Percentiles rank a stretch among this genome's conserved stretches.
phyloP scores from a whole-genome alignment of 1,284 basidiomycete genomes.

The Naganishia sp. region DNA sequence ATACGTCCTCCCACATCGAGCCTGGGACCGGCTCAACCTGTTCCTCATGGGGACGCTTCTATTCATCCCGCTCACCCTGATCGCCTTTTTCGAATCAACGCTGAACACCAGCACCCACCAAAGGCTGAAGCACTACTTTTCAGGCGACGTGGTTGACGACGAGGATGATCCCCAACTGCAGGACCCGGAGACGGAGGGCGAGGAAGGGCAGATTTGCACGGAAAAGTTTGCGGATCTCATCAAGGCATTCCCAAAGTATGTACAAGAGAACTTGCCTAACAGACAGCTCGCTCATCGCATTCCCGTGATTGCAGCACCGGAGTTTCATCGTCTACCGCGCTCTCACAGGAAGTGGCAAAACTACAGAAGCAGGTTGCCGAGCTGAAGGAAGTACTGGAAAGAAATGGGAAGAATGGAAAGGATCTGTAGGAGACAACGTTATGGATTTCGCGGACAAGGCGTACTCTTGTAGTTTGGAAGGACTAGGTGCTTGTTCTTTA shows the following conservation, averaged over 20 bases:
- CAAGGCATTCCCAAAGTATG: constrained; percentile 77
- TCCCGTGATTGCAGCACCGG: constrained; percentile 43
- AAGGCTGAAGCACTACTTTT: constrained; percentile 68
- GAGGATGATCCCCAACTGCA: constrained; percentile 67
- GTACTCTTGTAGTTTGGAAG: neutral
- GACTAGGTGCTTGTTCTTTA: neutral
- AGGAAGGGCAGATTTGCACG: constrained; percentile 64
- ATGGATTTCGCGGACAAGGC: neutral
- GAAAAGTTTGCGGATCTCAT: constrained; percentile 74
- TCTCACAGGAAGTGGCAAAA: constrained; percentile 66
- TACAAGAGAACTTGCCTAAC: constrained; percentile 29
- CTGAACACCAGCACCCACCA: constrained; percentile 59
- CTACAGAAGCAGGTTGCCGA: constrained; percentile 63
- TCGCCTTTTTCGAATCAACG: constrained; percentile 75
- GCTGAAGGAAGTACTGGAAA: constrained; percentile 52
- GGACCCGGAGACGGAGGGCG: constrained; percentile 59
- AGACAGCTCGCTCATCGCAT: no score
- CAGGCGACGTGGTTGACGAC: constrained; percentile 65
- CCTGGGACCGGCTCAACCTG: constrained; percentile 66
- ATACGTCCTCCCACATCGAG: constrained; percentile 40
- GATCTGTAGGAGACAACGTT: neutral
- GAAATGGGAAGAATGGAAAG: constrained; percentile 20
- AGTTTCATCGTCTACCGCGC: constrained; percentile 65
- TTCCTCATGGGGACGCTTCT: constrained; percentile 74
- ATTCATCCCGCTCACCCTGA: constrained; percentile 70